Conservation (phyloP, 177 flowering plant species). For the Vitis hybrid region DNA sequence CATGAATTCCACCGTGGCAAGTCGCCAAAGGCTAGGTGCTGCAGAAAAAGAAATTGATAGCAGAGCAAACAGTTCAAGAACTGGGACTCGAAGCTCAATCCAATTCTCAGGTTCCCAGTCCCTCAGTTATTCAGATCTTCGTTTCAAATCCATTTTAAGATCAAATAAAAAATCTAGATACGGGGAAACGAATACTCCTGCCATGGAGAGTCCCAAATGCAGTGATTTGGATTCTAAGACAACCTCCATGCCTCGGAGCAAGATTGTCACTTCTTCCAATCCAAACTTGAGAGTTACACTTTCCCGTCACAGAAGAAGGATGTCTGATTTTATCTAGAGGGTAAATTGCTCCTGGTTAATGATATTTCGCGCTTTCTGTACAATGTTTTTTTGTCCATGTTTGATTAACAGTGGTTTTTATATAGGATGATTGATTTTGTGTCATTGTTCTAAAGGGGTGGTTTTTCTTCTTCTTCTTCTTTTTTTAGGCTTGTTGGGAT, state of each 20-base stretch:
- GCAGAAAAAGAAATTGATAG: slow-evolving; percentile 39
- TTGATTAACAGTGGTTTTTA: background rate
- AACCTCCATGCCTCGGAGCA: slow-evolving; percentile 30
- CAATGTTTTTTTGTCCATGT: slow-evolving; percentile 9
- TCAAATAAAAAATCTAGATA: slow-evolving; percentile 33
- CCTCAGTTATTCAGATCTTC: slow-evolving; percentile 45
- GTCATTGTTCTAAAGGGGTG: background rate
- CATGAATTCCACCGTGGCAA: slow-evolving; percentile 74
- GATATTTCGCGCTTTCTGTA: background rate
- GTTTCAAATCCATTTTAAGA: slow-evolving; percentile 33
- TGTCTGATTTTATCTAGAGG: slow-evolving; percentile 52
- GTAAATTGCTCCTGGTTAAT: background rate
- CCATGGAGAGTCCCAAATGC: slow-evolving; percentile 30
- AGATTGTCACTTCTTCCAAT: slow-evolving; percentile 39
- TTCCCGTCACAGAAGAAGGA: slow-evolving; percentile 58
- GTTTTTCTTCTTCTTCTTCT: too few species aligned
- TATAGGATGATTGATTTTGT: background rate
- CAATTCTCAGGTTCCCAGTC: slow-evolving; percentile 61
- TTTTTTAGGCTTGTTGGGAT: slow-evolving; percentile 12
- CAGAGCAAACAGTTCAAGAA: slow-evolving; percentile 34
- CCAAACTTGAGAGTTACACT: slow-evolving; percentile 39
- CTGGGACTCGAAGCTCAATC: slow-evolving; percentile 40
- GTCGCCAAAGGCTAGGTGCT: slow-evolving; percentile 54
- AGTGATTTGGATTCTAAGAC: slow-evolving; percentile 21
- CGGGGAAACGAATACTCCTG: slow-evolving; percentile 22